Evolutionary conservation across 1,284 basidiomycete species (phyloP).

Genomic region (Spongispora temasekensis): DNA sequence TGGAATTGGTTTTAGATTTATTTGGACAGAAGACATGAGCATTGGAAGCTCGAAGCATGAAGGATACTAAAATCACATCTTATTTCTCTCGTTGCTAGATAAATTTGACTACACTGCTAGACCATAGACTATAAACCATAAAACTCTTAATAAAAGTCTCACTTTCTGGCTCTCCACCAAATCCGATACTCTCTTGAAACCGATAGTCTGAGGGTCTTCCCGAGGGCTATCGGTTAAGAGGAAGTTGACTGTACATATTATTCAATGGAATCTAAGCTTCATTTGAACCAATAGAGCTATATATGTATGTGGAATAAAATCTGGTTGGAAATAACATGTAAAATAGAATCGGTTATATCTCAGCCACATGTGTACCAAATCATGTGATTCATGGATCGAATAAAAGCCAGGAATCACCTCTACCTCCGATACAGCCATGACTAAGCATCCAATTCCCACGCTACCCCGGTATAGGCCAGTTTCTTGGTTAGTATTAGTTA

Average conservation of each 20-base stretch:
- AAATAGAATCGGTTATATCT: too few species aligned
- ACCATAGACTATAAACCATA: background rate
- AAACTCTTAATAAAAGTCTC: background rate
- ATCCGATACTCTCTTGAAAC: background rate
- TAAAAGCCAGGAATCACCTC: too few species aligned
- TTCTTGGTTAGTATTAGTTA: too few species aligned
- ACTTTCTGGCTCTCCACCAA: background rate
- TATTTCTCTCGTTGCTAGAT: background rate
- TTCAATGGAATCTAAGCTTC: too few species aligned
- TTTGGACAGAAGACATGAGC: background rate
- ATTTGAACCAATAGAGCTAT: too few species aligned
- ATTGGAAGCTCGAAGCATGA: background rate
- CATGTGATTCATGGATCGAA: too few species aligned
- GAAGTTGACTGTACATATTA: background rate
- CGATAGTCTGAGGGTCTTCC: background rate
- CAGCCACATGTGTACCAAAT: too few species aligned
- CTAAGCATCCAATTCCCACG: too few species aligned
- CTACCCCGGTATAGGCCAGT: too few species aligned
- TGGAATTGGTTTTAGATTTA: background rate
- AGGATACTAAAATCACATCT: background rate
- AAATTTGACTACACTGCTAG: background rate
- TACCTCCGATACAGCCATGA: too few species aligned
- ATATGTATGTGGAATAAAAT: too few species aligned
- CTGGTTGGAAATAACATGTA: too few species aligned
- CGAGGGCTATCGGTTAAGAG: background rate